phyloP scores from a whole-genome alignment of 2,329 filamentous ascomycete genomes.

The Rhynchosporium secalis region DNA sequence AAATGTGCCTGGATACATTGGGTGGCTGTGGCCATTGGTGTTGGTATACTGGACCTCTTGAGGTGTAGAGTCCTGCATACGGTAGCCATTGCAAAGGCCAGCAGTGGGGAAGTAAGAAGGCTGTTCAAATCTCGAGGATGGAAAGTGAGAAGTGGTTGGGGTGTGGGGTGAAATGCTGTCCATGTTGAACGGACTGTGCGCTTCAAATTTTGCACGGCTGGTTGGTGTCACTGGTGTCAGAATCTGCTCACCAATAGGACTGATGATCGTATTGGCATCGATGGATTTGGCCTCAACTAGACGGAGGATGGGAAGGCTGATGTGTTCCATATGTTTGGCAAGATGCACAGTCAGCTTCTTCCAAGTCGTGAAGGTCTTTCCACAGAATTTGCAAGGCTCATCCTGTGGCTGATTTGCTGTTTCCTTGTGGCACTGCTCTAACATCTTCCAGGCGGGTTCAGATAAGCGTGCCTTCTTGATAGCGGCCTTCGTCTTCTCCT shows the following conservation, averaged over 20 bases:
- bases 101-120: slow-evolving; percentile 27
- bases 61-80: slow-evolving; percentile 26
- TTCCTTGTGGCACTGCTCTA: slow-evolving; percentile 74
- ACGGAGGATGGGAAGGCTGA: slow-evolving; percentile 76
- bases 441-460: slow-evolving; percentile 72
- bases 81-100: slow-evolving; percentile 24
- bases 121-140: slow-evolving; percentile 28
- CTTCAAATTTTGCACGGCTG: slow-evolving; percentile 32
- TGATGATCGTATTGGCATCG: slow-evolving; percentile 64
- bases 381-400: slow-evolving; percentile 86
- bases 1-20: slow-evolving; percentile 28
- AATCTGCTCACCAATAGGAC: slow-evolving; percentile 54
- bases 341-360: slow-evolving; percentile 93
- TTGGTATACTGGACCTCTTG: slow-evolving; percentile 27
- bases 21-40: slow-evolving; percentile 7
- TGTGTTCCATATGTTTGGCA: slow-evolving; percentile 91
- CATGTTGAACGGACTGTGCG: slow-evolving; percentile 34
- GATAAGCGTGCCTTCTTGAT: slow-evolving; percentile 57
- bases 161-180: slow-evolving; percentile 33
- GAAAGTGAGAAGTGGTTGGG: slow-evolving; percentile 27
- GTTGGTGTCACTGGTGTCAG: slow-evolving; percentile 36
- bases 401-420: slow-evolving; percentile 65
- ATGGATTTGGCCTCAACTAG: slow-evolving; percentile 56
- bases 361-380: slow-evolving; percentile 77
- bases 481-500: slow-evolving; percentile 70